A percentile compares a stretch with the other conserved stretches of the same genome.
These are phyloP conservation scores for Rasamsonia emersonii DNA, from an alignment of 2,329 filamentous ascomycete genomes.

Conservation along the genomic window DNA sequence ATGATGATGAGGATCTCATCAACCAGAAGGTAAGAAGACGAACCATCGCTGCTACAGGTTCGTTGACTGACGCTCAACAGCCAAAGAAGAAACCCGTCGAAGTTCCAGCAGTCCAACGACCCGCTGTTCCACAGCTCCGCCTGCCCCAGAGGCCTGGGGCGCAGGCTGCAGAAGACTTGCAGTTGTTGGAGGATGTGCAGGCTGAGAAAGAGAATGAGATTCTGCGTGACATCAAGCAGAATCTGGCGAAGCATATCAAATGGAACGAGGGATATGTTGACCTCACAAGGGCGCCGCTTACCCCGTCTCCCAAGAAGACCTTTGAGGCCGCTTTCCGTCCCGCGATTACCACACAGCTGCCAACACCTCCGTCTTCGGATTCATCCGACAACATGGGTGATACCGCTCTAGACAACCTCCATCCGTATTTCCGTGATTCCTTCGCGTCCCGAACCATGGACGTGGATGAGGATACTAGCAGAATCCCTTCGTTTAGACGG, in stretches of 20 bases:
- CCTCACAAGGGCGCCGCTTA: slow-evolving; percentile 75
- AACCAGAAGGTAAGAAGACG: slow-evolving; percentile 69
- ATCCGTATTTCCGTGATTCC: slow-evolving; percentile 27
- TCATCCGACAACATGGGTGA: slow-evolving; percentile 38
- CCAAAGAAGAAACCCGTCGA: slow-evolving; percentile 64
- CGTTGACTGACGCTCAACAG: slow-evolving; percentile 42
- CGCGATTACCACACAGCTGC: slow-evolving; percentile 57
- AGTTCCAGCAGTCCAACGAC: slow-evolving; percentile 51
- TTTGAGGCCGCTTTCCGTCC: slow-evolving; percentile 59
- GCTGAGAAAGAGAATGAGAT: slow-evolving; percentile 77
- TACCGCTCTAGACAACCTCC: slow-evolving; percentile 24
- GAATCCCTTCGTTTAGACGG: slow-evolving; percentile 64
- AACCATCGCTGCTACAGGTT: slow-evolving; percentile 22
- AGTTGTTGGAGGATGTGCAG: slow-evolving; percentile 65
- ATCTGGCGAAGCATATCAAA: slow-evolving; percentile 76
- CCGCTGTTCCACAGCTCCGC: slow-evolving; percentile 57
- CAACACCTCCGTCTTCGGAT: slow-evolving; percentile 42
- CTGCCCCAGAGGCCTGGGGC: slow-evolving; percentile 62
- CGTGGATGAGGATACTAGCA: slow-evolving; percentile 34
- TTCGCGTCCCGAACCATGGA: slow-evolving; percentile 34
- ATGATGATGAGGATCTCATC: slow-evolving; percentile 86
- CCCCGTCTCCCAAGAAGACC: slow-evolving; percentile 60
- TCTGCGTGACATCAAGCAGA: slow-evolving; percentile 71
- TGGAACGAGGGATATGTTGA: slow-evolving; percentile 91
- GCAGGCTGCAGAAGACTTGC: slow-evolving; percentile 70